A percentile compares a stretch with the other conserved stretches of the same genome.
Conservation (phyloP, 441 rosid species). For the Jatropha multifida region DNA sequence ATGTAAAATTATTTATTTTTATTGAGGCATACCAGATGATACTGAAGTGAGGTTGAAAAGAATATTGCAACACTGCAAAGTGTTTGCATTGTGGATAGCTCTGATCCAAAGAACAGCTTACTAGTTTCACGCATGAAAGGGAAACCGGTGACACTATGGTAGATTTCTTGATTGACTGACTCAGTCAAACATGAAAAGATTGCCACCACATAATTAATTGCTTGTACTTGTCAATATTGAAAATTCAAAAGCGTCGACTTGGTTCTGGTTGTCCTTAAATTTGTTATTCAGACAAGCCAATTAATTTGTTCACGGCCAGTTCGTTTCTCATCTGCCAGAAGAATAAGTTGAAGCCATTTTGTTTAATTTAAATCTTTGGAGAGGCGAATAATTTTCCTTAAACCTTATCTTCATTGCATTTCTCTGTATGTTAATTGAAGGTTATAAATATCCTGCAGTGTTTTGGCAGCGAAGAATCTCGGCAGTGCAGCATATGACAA, state of each 20-base stretch:
- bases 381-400: background rate
- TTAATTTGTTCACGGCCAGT: background rate
- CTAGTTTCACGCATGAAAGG: background rate
- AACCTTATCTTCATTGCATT: background rate
- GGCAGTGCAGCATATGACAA: constrained; percentile 60
- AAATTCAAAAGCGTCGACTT: background rate
- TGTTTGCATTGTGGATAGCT: background rate
- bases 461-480: constrained; percentile 83
- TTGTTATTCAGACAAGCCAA: background rate
- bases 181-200: background rate
- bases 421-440: background rate
- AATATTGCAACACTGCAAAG: background rate
- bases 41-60: background rate
- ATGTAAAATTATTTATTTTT: background rate
- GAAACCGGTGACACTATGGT: background rate
- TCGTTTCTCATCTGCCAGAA: background rate
- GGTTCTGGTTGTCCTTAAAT: background rate
- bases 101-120: background rate
- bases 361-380: background rate
- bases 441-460: constrained; percentile 42
- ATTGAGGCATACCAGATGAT: background rate
- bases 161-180: background rate
- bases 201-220: background rate
- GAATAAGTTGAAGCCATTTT: background rate
- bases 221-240: background rate